These are phyloP conservation scores for Penicillium sp. DNA, from an alignment of 2,329 filamentous ascomycete species.

Conservation along the genomic window DNA sequence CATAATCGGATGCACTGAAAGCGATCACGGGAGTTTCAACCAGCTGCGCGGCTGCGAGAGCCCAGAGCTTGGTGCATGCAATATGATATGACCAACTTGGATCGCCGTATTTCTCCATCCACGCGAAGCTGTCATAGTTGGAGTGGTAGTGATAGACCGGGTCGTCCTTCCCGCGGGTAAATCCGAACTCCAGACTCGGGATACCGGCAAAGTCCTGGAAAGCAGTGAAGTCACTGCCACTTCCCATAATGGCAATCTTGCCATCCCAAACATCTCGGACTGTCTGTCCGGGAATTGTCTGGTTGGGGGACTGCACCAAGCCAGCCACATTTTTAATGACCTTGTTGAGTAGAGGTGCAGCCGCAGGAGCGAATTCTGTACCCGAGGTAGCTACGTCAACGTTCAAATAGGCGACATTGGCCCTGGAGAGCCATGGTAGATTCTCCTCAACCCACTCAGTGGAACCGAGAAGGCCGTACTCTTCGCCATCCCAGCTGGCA, in stretches of 20 bases:
- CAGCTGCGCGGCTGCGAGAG: conserved; percentile 57
- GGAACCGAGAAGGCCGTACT: conserved; percentile 79
- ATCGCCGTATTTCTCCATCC: conserved; percentile 78
- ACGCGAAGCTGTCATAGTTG: conserved; percentile 78
- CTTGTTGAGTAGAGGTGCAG: conserved; percentile 70
- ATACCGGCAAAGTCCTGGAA: conserved; percentile 69
- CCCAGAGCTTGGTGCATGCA: conserved; percentile 61
- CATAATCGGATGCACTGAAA: conserved; percentile 62
- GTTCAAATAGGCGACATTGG: conserved; percentile 78
- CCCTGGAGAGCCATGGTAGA: conserved; percentile 68
- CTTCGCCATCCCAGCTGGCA: conserved; percentile 77
- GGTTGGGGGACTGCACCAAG: conserved; percentile 66
- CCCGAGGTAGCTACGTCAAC: conserved; percentile 71
- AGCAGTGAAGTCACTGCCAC: conserved; percentile 68
- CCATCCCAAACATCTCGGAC: conserved; percentile 64
- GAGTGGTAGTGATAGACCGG: conserved; percentile 69
- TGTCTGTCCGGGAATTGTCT: conserved; percentile 64
- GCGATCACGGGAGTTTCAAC: conserved; percentile 58
- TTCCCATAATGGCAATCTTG: conserved; percentile 61
- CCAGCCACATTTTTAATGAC: conserved; percentile 63
- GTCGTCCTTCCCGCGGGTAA: conserved; percentile 43
- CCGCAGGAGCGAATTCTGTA: conserved; percentile 57
- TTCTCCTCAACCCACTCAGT: conserved; percentile 94
- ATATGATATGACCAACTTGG: conserved; percentile 55
- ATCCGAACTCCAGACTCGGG: conserved; percentile 60